A percentile compares a stretch with the other conserved stretches of the same genome.
Conservation (phyloP, 2,329 filamentous ascomycete genomes). For the Periconia sp. region DNA sequence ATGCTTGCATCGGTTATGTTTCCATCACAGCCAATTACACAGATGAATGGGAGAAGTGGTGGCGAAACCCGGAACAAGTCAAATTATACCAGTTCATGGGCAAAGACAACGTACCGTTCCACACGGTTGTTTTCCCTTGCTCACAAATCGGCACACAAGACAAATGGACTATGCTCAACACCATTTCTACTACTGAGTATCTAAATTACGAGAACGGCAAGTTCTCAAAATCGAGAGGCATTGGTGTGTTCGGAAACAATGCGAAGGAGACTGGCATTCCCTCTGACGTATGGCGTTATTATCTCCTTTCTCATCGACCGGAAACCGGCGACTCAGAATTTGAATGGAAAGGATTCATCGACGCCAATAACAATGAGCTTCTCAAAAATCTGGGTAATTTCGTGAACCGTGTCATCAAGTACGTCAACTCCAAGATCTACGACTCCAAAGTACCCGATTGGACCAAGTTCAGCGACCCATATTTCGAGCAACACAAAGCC, state of each 20-base stretch:
- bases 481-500: constrained; percentile 51
- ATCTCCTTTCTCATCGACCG: constrained; percentile 80
- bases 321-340: constrained; percentile 88
- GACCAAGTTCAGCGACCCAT: constrained; percentile 53
- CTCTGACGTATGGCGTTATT: constrained; percentile 91
- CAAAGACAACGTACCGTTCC: constrained; percentile 86
- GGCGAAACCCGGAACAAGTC: constrained; percentile 86
- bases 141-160: constrained; percentile 82
- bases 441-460: constrained; percentile 70
- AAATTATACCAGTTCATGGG: constrained; percentile 90
- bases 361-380: constrained; percentile 87
- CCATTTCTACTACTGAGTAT: constrained; percentile 83
- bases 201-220: constrained; percentile 58
- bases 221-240: constrained; percentile 86
- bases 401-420: constrained; percentile 62
- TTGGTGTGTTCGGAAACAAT: constrained; percentile 90
- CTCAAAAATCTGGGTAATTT: constrained; percentile 69
- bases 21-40: constrained; percentile 93
- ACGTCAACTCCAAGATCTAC: constrained; percentile 72
- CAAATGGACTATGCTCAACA: constrained; percentile 86
- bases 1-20: constrained; percentile 92
- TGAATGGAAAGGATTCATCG: constrained; percentile 82
- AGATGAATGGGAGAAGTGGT: constrained; percentile 89
- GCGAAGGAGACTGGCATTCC: constrained; percentile 83
- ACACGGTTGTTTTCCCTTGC: constrained; percentile 88